Evolutionary conservation across 805 yeast species (phyloP), one percentile per base, ranked within the genome.

Genomic region (Kazachstania taianensis): DNA sequence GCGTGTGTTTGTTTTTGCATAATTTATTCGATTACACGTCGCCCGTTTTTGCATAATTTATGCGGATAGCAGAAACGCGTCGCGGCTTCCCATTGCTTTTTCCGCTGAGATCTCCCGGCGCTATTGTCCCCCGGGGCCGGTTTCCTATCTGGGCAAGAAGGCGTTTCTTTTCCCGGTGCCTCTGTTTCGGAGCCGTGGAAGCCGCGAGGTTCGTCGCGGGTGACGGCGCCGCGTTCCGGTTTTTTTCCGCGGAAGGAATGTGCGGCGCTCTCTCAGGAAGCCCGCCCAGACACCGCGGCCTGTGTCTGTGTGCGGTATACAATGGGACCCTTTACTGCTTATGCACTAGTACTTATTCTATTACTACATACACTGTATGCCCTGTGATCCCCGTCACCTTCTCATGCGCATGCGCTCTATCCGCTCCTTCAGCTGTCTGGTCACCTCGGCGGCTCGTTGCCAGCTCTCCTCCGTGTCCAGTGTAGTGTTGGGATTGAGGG

Each of bases 401-500:
- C 79, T 67, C 9, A 83, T 83, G 52, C 81, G 81, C 95, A 86
- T 85, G 57, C 80, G 78, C 57, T 83, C 94, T 30, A 86, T 86
- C 48, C 96, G 65, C 1, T 86, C 94, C 54, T 80, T 82, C 50
- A 86, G 70, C 55, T 81, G 89, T 3, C 76, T 72, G 1, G 96
- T 86, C 9, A 85, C 94, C 47, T 82, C 94, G 0, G 92, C 87
- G 0, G 96, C 95, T 33, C 89, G 72, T 45, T 71, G 74, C 96
- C 96, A 86, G 46, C 81, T 77, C 36, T 68, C 74, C 40, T 78
- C 86, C 40, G 73, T 30, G 23, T 31, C 27, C 28, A 25, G 32
- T 15, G 37, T 41, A 12, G 44, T 42, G 33, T 22, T 15, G 13
- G 23, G 12, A 5, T 17, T 3, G 33, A 18, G 12, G 19, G 18